These are phyloP conservation scores for Pistacia integerrima DNA, from an alignment of 345 rosid species.

Conservation along the genomic window DNA sequence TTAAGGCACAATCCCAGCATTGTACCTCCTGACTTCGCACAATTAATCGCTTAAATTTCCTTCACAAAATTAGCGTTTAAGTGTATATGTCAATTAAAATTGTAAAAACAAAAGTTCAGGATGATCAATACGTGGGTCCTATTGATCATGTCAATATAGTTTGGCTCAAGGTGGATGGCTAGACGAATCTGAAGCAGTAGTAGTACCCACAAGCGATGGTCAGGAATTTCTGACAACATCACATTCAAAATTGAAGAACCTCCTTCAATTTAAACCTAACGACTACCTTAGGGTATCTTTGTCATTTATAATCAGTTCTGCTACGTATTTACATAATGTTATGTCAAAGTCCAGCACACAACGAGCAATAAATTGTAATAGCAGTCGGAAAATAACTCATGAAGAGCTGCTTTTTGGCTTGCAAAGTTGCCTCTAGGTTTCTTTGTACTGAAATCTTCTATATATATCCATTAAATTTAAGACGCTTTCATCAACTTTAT, in stretches of 20 bases:
- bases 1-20: too few relatives aligned
- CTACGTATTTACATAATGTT: not conserved
- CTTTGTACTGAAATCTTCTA: too few relatives aligned
- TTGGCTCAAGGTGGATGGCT: not conserved
- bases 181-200: not conserved
- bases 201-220: not conserved
- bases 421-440: too few relatives aligned
- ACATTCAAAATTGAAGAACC: constrained; percentile 9
- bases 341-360: not conserved
- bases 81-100: not conserved
- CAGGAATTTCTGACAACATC: constrained; percentile 14
- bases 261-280: constrained; percentile 22
- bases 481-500: too few relatives aligned
- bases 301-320: not conserved
- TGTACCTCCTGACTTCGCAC: too few relatives aligned
- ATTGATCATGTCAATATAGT: not conserved
- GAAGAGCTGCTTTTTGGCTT: too few relatives aligned
- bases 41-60: too few relatives aligned
- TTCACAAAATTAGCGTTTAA: too few relatives aligned
- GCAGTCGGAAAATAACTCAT: too few relatives aligned
- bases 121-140: not conserved
- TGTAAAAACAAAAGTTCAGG: not conserved
- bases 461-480: too few relatives aligned
- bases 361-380: not conserved
- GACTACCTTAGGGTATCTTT: not conserved